phyloP scores from a whole-genome alignment of 805 yeast genomes.

The Cyberlindnera sargentensis region DNA sequence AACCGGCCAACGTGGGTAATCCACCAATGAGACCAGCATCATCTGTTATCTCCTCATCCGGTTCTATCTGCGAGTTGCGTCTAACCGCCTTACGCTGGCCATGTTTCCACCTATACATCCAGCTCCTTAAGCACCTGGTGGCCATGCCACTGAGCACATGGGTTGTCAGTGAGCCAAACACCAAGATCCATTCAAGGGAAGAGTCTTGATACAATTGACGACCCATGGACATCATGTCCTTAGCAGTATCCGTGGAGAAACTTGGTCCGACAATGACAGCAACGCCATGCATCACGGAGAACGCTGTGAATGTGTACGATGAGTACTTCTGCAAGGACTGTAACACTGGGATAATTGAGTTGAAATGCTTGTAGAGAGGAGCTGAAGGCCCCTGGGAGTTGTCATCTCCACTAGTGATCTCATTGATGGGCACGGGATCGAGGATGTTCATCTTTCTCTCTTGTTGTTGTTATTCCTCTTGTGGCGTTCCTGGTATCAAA shows the following conservation, averaged over 20 bases:
- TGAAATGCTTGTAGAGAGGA: neutral
- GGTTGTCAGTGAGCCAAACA: constrained; percentile 36
- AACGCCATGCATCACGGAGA: constrained; percentile 50
- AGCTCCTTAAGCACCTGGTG: constrained; percentile 33
- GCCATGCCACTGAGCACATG: constrained; percentile 52
- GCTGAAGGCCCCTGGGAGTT: no score
- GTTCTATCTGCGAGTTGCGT: neutral
- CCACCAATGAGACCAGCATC: constrained; percentile 58
- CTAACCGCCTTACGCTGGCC: constrained; percentile 10
- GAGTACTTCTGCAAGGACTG: constrained; percentile 48
- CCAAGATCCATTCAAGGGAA: constrained; percentile 39
- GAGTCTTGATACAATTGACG: constrained; percentile 56
- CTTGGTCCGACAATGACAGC: constrained; percentile 51
- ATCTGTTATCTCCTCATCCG: constrained; percentile 25
- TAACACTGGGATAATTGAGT: neutral
- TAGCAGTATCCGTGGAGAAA: constrained; percentile 35
- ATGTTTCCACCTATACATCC: constrained; percentile 21
- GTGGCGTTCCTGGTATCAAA: no score
- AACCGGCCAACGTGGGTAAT: constrained; percentile 38
- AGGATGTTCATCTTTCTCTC: no score
- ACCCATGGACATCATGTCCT: constrained; percentile 52
- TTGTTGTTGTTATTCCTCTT: no score
- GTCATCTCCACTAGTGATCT: no score
- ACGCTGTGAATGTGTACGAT: constrained; percentile 48
- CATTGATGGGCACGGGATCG: no score